A percentile compares a stretch with the other conserved stretches of the same genome.
phyloP scores from a whole-genome alignment of 108 stramenopile genomes.

The Thalassiosira profunda region DNA sequence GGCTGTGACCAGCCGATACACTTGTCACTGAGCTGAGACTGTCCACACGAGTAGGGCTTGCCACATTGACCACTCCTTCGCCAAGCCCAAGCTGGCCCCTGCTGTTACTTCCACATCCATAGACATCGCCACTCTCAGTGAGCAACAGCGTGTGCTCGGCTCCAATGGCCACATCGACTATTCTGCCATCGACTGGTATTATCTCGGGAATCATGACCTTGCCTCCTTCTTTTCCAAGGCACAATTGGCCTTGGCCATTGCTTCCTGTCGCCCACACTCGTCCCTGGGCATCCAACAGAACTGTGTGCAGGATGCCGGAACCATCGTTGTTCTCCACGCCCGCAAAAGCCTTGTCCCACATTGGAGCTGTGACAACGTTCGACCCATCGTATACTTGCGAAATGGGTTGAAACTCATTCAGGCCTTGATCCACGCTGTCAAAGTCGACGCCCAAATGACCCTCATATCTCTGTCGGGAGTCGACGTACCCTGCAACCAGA shows the following conservation, averaged over 20 bases:
- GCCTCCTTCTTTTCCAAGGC: slow-evolving; percentile 20
- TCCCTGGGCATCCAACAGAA: slow-evolving; percentile 33
- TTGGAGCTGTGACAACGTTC: slow-evolving; percentile 6
- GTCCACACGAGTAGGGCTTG: background rate
- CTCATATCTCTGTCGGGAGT: slow-evolving; percentile 7
- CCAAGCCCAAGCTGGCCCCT: slow-evolving; percentile 49
- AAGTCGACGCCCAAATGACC: slow-evolving; percentile 25
- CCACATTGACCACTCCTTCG: background rate
- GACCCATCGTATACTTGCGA: slow-evolving; percentile 1
- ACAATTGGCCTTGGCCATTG: slow-evolving; percentile 30
- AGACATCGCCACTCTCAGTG: slow-evolving; percentile 26
- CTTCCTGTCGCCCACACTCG: slow-evolving; percentile 22
- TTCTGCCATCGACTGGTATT: slow-evolving; percentile 26
- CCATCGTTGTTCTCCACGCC: slow-evolving; percentile 13
- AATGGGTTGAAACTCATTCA: slow-evolving; percentile 12
- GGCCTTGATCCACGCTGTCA: background rate
- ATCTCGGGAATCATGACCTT: slow-evolving; percentile 16
- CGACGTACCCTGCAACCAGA: slow-evolving; percentile 13
- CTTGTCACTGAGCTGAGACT: background rate
- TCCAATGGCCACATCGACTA: slow-evolving; percentile 46
- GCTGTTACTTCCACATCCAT: slow-evolving; percentile 41
- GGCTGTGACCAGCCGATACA: slow-evolving; percentile 23
- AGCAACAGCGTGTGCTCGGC: slow-evolving; percentile 46
- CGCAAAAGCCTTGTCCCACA: slow-evolving; percentile 23
- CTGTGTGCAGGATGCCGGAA: slow-evolving; percentile 28